These are phyloP conservation scores for Aspergillus nanangensis DNA, from an alignment of 495 filamentous ascomycete species.

Conservation along the genomic window DNA sequence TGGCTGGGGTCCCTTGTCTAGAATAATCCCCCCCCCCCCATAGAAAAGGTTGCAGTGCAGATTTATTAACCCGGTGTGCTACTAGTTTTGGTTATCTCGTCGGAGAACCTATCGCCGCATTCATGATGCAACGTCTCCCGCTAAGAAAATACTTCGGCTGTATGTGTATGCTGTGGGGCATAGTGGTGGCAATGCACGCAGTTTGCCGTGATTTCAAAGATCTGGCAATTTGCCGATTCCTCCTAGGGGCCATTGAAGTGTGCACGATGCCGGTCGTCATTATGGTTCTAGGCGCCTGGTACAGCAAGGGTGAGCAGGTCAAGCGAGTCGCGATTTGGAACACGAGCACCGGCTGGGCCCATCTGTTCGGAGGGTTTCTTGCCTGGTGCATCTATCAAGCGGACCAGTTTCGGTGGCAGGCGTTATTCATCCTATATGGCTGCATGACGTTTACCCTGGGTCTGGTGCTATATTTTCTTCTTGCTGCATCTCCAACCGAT, in stretches of 20 bases:
- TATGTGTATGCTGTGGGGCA: conserved; percentile 4
- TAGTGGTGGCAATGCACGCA: too few species aligned
- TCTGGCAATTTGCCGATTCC: too few species aligned
- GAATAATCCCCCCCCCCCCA: too few species aligned
- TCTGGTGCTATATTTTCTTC: background rate
- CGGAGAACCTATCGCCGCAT: conserved; percentile 2
- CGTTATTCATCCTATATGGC: conserved; percentile 8
- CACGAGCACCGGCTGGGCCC: conserved; percentile 15
- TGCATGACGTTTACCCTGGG: background rate
- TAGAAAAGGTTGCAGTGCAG: too few species aligned
- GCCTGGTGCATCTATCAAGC: conserved; percentile 18
- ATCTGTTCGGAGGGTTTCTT: conserved; percentile 18
- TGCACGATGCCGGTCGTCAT: too few species aligned
- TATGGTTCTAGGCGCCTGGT: conserved; percentile 1
- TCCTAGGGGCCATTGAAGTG: too few species aligned
- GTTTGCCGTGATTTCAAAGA: too few species aligned
- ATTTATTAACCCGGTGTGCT: too few species aligned
- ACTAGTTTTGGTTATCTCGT: conserved; percentile 3
- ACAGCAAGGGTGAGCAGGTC: conserved; percentile 7
- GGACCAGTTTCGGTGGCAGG: too few species aligned
- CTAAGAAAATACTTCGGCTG: background rate
- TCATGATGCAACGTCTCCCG: conserved; percentile 2
- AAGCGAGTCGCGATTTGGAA: conserved; percentile 14
- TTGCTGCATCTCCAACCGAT: conserved; percentile 5
- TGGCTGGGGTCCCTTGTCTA: too few species aligned